A percentile compares a stretch with the other conserved stretches of the same genome.
Evolutionary conservation across 2,329 filamentous ascomycete species (phyloP).

Genomic region (Mollisia scopiformis): DNA sequence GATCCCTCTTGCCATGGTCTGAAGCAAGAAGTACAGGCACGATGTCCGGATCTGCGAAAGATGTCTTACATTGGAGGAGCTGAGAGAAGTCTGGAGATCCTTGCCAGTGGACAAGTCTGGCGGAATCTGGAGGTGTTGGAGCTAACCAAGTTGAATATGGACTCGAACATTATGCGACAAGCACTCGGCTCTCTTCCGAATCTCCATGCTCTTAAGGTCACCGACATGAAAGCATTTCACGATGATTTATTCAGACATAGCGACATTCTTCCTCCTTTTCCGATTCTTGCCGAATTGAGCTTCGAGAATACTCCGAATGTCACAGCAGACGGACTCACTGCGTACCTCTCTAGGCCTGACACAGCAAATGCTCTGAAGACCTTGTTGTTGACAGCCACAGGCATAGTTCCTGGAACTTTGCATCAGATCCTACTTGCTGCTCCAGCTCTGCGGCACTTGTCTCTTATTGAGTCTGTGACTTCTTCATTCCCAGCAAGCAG

Average conservation of each 20-base stretch:
- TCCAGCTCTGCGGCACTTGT: slow-evolving; percentile 47
- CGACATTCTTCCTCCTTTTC: slow-evolving; percentile 71
- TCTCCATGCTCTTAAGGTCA: slow-evolving; percentile 76
- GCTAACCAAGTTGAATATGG: slow-evolving; percentile 67
- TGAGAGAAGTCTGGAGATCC: slow-evolving; percentile 74
- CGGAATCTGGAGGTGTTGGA: slow-evolving; percentile 73
- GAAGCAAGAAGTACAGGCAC: slow-evolving; percentile 80
- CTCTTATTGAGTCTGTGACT: slow-evolving; percentile 58
- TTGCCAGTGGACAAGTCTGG: slow-evolving; percentile 70
- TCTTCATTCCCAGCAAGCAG: slow-evolving; percentile 58
- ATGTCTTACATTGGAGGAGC: slow-evolving; percentile 84
- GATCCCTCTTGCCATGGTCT: slow-evolving; percentile 76
- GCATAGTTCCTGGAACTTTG: slow-evolving; percentile 56
- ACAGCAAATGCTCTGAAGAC: slow-evolving; percentile 62
- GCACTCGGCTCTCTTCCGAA: slow-evolving; percentile 69
- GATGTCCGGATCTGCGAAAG: slow-evolving; percentile 83
- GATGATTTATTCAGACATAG: slow-evolving; percentile 75
- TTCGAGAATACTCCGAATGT: slow-evolving; percentile 73
- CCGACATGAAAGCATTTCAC: slow-evolving; percentile 69
- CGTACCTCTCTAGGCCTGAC: slow-evolving; percentile 68
- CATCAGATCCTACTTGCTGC: slow-evolving; percentile 45
- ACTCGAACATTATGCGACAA: slow-evolving; percentile 70
- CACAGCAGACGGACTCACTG: slow-evolving; percentile 70
- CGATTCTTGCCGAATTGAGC: slow-evolving; percentile 72
- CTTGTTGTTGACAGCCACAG: slow-evolving; percentile 73